Conservation (phyloP, 2,329 filamentous ascomycete genomes). For the Cyphellophora attinorum region DNA sequence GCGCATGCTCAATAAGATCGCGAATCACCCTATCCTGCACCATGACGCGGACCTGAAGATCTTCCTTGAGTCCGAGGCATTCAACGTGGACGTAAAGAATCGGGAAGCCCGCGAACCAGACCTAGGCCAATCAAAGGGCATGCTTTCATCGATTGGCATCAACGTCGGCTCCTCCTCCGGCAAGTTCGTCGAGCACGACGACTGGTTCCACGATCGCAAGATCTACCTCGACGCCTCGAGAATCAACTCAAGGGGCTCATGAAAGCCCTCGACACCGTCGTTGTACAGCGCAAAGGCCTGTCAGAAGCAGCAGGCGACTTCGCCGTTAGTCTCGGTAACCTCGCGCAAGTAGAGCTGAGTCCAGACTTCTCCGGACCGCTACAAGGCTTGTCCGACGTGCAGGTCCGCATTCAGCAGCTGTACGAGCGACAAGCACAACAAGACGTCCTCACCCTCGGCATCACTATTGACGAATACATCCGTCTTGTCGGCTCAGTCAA, state of each 20-base stretch:
- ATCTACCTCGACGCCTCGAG: conserved; percentile 92
- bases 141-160: conserved; percentile 76
- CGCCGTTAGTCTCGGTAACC: conserved; percentile 79
- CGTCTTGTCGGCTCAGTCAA: conserved; percentile 92
- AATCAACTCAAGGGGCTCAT: conserved; percentile 81
- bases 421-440: conserved; percentile 97
- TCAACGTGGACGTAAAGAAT: conserved; percentile 95
- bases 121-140: conserved; percentile 81
- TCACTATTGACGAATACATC: conserved; percentile 97
- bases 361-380: conserved; percentile 79
- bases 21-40: conserved; percentile 78
- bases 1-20: conserved; percentile 96
- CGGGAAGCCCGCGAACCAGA: conserved; percentile 86
- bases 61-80: conserved; percentile 91
- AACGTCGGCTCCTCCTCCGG: conserved; percentile 59
- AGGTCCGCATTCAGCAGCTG: conserved; percentile 85
- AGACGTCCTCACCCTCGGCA: conserved; percentile 89
- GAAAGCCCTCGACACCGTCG: conserved; percentile 89
- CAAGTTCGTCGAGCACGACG: conserved; percentile 97
- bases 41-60: conserved; percentile 91
- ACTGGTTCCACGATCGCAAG: conserved; percentile 97
- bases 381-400: conserved; percentile 83
- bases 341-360: conserved; percentile 87
- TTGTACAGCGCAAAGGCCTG: conserved; percentile 83
- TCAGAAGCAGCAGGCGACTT: conserved; percentile 91